Percentiles rank a stretch among this genome's conserved stretches.
Evolutionary conservation across 352 stramenopile species (phyloP).

Genomic region (Bremia lactucae): DNA sequence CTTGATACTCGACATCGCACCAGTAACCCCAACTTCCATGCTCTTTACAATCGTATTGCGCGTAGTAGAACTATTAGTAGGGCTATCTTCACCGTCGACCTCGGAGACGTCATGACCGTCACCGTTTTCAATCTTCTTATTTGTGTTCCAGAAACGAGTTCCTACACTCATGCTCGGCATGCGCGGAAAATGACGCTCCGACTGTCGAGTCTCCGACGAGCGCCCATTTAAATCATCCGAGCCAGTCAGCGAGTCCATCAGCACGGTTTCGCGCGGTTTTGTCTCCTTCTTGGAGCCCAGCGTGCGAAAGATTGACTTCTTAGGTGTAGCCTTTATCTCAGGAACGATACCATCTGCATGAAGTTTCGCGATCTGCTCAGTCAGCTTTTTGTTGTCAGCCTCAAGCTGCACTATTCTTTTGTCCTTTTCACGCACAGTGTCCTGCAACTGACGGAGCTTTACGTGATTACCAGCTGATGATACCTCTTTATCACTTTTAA

Average conservation of each 20-base stretch:
- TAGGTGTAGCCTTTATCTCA: conserved; percentile 44
- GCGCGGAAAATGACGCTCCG: conserved; percentile 52
- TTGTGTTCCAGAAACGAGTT: conserved; percentile 58
- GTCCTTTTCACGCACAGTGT: conserved; percentile 60
- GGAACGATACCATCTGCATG: conserved; percentile 23
- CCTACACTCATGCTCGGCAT: conserved; percentile 56
- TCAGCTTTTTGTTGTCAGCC: conserved; percentile 62
- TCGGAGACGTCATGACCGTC: conserved; percentile 40
- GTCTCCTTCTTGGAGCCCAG: conserved; percentile 78
- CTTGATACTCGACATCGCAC: conserved; percentile 73
- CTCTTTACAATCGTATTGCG: conserved; percentile 74
- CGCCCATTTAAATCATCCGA: conserved; percentile 54
- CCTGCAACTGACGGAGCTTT: conserved; percentile 64
- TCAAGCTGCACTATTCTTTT: conserved; percentile 64
- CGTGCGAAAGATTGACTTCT: conserved; percentile 76
- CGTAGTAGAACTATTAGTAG: conserved; percentile 36
- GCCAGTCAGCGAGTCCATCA: conserved; percentile 70
- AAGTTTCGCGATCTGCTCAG: conserved; percentile 53
- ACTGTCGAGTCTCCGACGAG: conserved; percentile 45
- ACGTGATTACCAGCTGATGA: conserved; percentile 61
- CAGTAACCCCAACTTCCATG: conserved; percentile 55
- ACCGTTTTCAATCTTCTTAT: conserved; percentile 39
- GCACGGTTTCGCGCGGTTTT: conserved; percentile 38
- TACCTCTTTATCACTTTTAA: conserved; percentile 74
- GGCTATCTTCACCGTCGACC: conserved; percentile 32